Evolutionary conservation across 2,329 filamentous ascomycete genomes (phyloP), one percentile per base, ranked within the genome.

Genomic region (Neofusicoccum kwambonambiense): DNA sequence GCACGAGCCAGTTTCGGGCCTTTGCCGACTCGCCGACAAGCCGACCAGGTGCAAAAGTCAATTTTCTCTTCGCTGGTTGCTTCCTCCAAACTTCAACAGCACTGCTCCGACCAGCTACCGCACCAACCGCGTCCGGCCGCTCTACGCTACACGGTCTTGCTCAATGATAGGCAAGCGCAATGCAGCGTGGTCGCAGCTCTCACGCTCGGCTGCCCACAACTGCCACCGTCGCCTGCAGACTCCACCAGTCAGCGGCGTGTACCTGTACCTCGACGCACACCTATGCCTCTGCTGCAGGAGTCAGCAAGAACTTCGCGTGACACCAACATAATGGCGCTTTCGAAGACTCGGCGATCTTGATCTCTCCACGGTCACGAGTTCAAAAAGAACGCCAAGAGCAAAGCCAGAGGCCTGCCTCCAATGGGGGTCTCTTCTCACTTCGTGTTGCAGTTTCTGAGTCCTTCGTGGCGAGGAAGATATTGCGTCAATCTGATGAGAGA

Each of bases 401-500:
- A 90, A 81, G 85, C 73, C 80, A 88, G 88, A 84, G 84, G 90
- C 88, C 89, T 91, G 89, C 90, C 90, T 52, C 47, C 31, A 61
- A 52, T 49, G 61, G 60, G 92, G 92, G 89, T 89, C 19, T 47
- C 84, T 88, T 91, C 90, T 92, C 90, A 88, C 87, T 62, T 92
- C 90, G 91, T 94, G 91, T 93, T 94, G 91, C 91, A 93, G 87
- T 86, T 83, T 90, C 85, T 78, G 84, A 90, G 88, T 31, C 51
- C 37, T n/a, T 34, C 78, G 78, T 80, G 81, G 89, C 89, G 75
- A 88, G 91, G 90, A 92, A 85, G 86, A 87, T 84, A 86, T 89
- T 93, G 91, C 90, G 91, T 94, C 91, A 89, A 91, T 87, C 85
- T 85, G 83, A 84, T 87, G 90, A 92, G 91, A 93, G 86, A 94